Percentiles rank a stretch among this genome's conserved stretches.
Conservation (phyloP, 1,284 basidiomycete genomes). For the Irpex sp. region DNA sequence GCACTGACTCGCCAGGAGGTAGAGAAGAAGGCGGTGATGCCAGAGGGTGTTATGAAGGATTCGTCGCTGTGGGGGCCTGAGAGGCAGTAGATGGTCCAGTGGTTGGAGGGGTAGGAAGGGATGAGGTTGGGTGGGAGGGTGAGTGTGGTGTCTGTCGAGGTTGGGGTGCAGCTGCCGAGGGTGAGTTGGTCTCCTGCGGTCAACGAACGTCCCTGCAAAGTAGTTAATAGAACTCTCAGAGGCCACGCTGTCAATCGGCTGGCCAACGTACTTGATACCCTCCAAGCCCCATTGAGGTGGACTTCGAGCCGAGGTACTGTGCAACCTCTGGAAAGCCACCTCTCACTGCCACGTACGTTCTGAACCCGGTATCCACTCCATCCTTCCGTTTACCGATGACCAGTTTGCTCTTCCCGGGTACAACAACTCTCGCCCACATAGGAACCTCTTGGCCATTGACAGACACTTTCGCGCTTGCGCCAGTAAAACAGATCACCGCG, state of each 20-base stretch:
- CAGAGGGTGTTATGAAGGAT: slow-evolving; percentile 48
- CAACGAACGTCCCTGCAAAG: slow-evolving; percentile 49
- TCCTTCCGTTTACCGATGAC: slow-evolving; percentile 32
- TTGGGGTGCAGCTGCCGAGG: slow-evolving; percentile 29
- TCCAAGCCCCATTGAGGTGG: slow-evolving; percentile 58
- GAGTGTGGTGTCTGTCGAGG: slow-evolving; percentile 14
- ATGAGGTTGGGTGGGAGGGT: slow-evolving; percentile 27
- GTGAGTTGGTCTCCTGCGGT: slow-evolving; percentile 41
- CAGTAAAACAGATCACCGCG: slow-evolving; percentile 56
- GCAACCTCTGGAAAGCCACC: slow-evolving; percentile 63
- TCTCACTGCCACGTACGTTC: slow-evolving; percentile 53
- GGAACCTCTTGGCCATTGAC: slow-evolving; percentile 37
- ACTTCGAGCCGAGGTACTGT: slow-evolving; percentile 58
- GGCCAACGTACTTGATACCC: slow-evolving; percentile 47
- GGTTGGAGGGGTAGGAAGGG: slow-evolving; percentile 42
- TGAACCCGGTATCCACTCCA: slow-evolving; percentile 31
- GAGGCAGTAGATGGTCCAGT: slow-evolving; percentile 53
- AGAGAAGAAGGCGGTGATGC: slow-evolving; percentile 44
- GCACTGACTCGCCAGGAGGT: slow-evolving; percentile 50
- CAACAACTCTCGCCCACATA: slow-evolving; percentile 48
- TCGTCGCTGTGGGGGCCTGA: slow-evolving; percentile 63
- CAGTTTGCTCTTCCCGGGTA: slow-evolving; percentile 44
- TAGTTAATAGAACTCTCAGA: background rate
- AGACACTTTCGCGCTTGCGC: slow-evolving; percentile 40
- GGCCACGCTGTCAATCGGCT: background rate